A percentile compares a stretch with the other conserved stretches of the same genome.
Evolutionary conservation across 441 rosid genomes (phyloP).

Genomic region (Dalechampia spathulata): DNA sequence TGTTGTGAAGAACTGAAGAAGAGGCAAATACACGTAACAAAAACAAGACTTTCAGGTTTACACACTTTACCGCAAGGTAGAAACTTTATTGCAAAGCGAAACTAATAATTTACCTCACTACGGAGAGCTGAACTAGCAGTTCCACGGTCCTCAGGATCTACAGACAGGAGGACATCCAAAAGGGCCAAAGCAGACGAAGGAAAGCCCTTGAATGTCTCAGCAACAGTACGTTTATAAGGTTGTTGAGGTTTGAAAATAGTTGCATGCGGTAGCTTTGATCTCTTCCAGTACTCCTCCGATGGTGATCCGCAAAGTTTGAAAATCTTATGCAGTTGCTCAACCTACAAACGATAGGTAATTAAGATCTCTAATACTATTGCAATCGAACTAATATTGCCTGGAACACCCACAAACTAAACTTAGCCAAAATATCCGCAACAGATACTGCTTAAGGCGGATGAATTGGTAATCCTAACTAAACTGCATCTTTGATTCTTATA

Average conservation of each 20-base stretch:
- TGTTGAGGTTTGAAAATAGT: constrained; percentile 88
- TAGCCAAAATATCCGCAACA: background rate
- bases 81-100: background rate
- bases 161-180: constrained; percentile 60
- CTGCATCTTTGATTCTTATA: background rate
- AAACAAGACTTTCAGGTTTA: background rate
- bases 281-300: constrained; percentile 85
- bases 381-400: background rate
- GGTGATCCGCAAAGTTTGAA: constrained; percentile 98
- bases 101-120: constrained; percentile 46
- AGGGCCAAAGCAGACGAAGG: constrained; percentile 67
- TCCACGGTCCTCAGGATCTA: constrained; percentile 73
- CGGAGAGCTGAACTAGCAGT: constrained; percentile 57
- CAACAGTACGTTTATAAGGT: constrained; percentile 65
- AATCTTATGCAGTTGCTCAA: constrained; percentile 87
- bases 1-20: constrained; percentile 66
- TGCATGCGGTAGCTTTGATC: constrained; percentile 72
- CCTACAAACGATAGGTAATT: constrained; percentile 28
- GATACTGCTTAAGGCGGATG: background rate
- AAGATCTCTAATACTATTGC: background rate
- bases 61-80: background rate
- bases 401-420: background rate
- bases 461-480: background rate
- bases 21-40: too few relatives aligned
- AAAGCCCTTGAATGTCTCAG: constrained; percentile 65